Percentiles rank a stretch among this genome's conserved stretches.
Conservation (phyloP, 1,284 basidiomycete species). For the Takashimella tepidaria region DNA sequence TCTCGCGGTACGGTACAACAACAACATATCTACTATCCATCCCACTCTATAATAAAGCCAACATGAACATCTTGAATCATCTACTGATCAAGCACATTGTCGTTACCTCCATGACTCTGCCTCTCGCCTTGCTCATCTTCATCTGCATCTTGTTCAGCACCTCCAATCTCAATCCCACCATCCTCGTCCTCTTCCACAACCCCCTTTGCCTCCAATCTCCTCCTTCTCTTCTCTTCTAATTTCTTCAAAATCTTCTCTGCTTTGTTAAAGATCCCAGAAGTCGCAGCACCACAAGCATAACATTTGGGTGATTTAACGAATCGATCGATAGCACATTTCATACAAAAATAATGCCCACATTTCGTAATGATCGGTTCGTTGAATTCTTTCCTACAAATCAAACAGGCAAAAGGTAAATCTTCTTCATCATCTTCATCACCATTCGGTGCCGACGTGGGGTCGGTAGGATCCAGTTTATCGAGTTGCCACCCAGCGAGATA, state of each 20-base stretch:
- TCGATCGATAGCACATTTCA: constrained; percentile 80
- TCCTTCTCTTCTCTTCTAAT: constrained; percentile 44
- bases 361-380: constrained; percentile 92
- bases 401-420: constrained; percentile 94
- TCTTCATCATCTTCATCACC: constrained; percentile 65
- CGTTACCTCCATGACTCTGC: background rate
- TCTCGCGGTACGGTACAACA: background rate
- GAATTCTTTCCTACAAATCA: constrained; percentile 91
- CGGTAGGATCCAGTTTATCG: constrained; percentile 53
- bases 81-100: constrained; percentile 3
- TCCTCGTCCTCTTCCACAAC: constrained; percentile 30
- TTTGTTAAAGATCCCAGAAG: constrained; percentile 72
- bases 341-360: constrained; percentile 97
- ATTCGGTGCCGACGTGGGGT: constrained; percentile 49
- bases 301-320: constrained; percentile 94
- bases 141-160: constrained; percentile 24
- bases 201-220: constrained; percentile 33
- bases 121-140: constrained; percentile 14
- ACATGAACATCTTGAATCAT: background rate
- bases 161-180: constrained; percentile 35
- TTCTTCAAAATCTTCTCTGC: constrained; percentile 48
- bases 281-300: constrained; percentile 86
- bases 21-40: too few relatives aligned
- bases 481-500: constrained; percentile 98
- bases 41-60: too few relatives aligned